phyloP scores from a whole-genome alignment of 1,284 basidiomycete genomes.

The Chalciporus sp. region DNA sequence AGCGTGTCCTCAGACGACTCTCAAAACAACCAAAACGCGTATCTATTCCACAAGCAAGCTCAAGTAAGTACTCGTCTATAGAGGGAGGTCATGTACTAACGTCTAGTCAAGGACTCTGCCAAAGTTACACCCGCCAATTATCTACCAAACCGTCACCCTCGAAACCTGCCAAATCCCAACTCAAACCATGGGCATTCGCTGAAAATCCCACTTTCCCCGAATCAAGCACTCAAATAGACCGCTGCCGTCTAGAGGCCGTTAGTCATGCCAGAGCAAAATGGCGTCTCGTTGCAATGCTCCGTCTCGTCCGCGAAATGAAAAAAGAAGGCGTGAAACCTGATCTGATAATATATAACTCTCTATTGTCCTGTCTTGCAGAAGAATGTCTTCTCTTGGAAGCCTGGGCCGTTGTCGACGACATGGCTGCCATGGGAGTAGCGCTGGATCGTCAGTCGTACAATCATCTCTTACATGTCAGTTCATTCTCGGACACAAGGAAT shows the following conservation, averaged over 20 bases:
- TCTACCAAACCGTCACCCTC: constrained; percentile 9
- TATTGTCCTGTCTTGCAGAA: constrained; percentile 51
- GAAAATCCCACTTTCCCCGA: constrained; percentile 32
- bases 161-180: neutral
- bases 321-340: constrained; percentile 49
- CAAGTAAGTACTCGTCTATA: neutral
- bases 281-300: constrained; percentile 31
- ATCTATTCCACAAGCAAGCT: neutral
- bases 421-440: constrained; percentile 55
- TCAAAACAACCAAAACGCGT: neutral
- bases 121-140: constrained; percentile 3
- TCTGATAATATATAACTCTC: constrained; percentile 52
- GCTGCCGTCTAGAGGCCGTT: constrained; percentile 43
- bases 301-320: constrained; percentile 58
- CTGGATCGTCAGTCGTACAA: constrained; percentile 66
- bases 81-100: neutral
- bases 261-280: constrained; percentile 35
- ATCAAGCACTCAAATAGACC: constrained; percentile 33
- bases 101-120: neutral
- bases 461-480: constrained; percentile 58
- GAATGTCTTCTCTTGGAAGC: constrained; percentile 50
- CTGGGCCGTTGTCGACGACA: constrained; percentile 75
- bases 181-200: constrained; percentile 34
- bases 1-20: constrained; percentile 35
- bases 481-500: neutral